Evolutionary conservation across 345 rosid genomes (phyloP).

Genomic region (Gossypioides kirkii): DNA sequence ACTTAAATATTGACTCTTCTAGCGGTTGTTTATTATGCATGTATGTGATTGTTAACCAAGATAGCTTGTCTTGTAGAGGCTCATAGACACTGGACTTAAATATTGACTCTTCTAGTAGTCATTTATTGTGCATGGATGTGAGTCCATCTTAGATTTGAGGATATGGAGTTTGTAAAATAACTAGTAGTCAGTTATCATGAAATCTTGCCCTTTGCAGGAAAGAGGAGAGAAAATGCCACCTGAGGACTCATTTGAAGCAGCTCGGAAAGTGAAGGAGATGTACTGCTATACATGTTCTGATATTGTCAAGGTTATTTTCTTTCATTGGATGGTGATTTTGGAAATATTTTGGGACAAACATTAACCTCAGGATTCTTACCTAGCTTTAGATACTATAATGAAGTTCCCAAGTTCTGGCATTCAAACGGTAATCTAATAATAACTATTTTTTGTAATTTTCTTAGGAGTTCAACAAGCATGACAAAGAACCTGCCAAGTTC

Average conservation of each 20-base stretch:
- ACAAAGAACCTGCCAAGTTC: constrained; percentile 87
- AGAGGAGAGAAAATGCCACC: constrained; percentile 97
- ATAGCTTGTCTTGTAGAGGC: not conserved
- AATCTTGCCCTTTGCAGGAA: constrained; percentile 52
- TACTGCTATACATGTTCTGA: constrained; percentile 89
- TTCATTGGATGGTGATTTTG: not conserved
- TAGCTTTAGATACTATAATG: constrained; percentile 3
- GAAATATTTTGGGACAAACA: not conserved
- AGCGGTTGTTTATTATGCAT: not conserved
- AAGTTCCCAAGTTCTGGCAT: not conserved
- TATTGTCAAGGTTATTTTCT: constrained; percentile 75
- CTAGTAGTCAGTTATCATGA: not conserved
- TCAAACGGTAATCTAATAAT: not conserved
- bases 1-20: not conserved
- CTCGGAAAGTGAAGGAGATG: constrained; percentile 92
- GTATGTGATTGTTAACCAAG: not conserved
- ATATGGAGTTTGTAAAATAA: not conserved
- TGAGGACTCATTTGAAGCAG: constrained; percentile 92
- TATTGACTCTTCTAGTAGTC: not conserved
- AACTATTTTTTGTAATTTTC: constrained; percentile 15
- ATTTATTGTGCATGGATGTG: not conserved
- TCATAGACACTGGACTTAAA: not conserved
- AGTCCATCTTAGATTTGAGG: not conserved
- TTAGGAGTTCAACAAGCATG: constrained; percentile 96
- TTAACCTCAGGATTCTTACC: not conserved